Conservation (phyloP, 192 early-diverging fungal genomes). For the Coemansia sp. region DNA sequence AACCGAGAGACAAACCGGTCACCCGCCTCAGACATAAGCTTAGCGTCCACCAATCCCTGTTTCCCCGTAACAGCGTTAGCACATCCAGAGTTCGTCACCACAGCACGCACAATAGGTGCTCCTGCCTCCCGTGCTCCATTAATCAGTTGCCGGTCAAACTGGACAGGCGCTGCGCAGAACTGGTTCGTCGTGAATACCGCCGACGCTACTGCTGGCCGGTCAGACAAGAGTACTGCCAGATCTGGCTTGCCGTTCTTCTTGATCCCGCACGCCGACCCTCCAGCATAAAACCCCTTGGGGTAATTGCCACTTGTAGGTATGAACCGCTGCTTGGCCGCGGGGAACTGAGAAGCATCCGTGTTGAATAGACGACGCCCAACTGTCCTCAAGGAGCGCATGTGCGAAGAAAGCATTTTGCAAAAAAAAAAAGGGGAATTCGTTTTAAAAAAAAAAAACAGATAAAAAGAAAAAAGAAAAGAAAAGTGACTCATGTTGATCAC, state of each 20-base stretch:
- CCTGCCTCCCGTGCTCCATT: conserved; percentile 48
- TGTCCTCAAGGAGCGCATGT: conserved; percentile 11
- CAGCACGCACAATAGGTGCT: conserved; percentile 50
- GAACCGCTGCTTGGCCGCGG: conserved; percentile 60
- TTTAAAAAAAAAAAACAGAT: conserved; percentile 8
- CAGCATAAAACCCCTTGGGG: conserved; percentile 81
- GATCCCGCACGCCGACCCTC: conserved; percentile 74
- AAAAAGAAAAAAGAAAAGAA: not conserved
- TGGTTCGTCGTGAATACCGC: conserved; percentile 93
- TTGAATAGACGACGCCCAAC: conserved; percentile 19
- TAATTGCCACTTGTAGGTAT: conserved; percentile 80
- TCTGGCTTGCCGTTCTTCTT: conserved; percentile 84
- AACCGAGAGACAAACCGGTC: conserved; percentile 58
- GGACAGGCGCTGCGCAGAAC: conserved; percentile 91
- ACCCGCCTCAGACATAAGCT: conserved; percentile 64
- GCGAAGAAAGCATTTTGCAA: conserved; percentile 22
- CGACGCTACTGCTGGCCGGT: conserved; percentile 71
- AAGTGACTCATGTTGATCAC: not conserved
- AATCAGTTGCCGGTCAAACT: conserved; percentile 70
- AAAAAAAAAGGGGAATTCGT: not conserved
- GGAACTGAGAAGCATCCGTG: conserved; percentile 47
- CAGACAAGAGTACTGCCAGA: conserved; percentile 78
- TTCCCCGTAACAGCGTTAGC: conserved; percentile 96
- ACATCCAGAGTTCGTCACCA: conserved; percentile 89
- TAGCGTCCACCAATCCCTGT: conserved; percentile 79